Evolutionary conservation across 73 alveolate genomes (phyloP).

Genomic region (Blepharisma stoltei): DNA sequence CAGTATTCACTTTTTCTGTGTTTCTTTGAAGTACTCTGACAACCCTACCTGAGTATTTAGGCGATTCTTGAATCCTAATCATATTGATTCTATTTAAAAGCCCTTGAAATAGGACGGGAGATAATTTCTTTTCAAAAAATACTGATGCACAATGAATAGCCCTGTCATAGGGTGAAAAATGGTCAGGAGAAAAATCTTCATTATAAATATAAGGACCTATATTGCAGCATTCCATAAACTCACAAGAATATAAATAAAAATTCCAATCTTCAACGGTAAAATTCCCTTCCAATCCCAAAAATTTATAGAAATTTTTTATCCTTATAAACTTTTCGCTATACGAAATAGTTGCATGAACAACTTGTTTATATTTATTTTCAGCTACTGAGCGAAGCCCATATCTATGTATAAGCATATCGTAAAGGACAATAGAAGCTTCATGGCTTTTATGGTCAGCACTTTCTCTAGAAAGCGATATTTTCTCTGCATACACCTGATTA

Average conservation of each 20-base stretch:
- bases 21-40: neutral
- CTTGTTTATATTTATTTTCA: neutral
- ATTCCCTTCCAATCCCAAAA: constrained; percentile 7
- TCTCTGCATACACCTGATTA: neutral
- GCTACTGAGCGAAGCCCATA: constrained; percentile 10
- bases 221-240: neutral
- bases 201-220: neutral
- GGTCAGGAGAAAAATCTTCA: constrained; percentile 10
- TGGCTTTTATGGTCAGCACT: neutral
- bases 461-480: constrained; percentile 12
- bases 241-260: neutral
- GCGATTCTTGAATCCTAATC: neutral
- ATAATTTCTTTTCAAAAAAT: neutral
- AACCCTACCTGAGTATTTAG: neutral
- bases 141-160: neutral
- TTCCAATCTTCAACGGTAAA: constrained; percentile 11
- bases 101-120: neutral
- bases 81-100: neutral
- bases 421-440: constrained; percentile 15
- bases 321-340: neutral
- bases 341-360: neutral
- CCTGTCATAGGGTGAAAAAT: neutral
- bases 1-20: constrained; percentile 4
- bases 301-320: neutral
- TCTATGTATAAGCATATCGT: constrained; percentile 15